Percentiles rank a stretch among this genome's conserved stretches.
Conservation (phyloP, 1,284 basidiomycete species). For the Malassezia dermatis region DNA sequence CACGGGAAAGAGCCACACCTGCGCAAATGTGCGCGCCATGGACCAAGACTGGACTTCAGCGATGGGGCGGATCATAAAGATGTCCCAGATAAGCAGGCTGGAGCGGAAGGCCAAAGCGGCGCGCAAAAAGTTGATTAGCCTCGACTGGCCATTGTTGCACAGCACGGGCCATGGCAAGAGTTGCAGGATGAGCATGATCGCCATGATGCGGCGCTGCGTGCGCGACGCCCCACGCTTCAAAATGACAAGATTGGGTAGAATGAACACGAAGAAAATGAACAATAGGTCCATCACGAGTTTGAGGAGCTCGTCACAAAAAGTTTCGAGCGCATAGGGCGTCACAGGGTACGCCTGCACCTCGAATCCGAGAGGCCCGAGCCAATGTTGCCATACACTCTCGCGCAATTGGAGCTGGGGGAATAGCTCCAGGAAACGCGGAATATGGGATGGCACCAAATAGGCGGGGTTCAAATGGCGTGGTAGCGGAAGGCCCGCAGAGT, state of each 20-base stretch:
- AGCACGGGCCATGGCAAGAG: constrained; percentile 4
- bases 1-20: constrained; percentile 44
- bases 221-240: too few species aligned
- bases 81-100: constrained; percentile 41
- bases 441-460: background rate
- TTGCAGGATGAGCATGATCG: background rate
- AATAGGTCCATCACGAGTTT: background rate
- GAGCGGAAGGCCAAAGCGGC: constrained; percentile 44
- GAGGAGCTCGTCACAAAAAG: background rate
- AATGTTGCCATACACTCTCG: background rate
- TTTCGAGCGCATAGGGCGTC: background rate
- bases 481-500: background rate
- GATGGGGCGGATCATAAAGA: constrained; percentile 35
- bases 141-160: background rate
- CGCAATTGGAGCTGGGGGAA: background rate
- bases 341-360: background rate
- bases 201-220: background rate
- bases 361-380: background rate
- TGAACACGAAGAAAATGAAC: background rate
- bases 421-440: constrained; percentile 6
- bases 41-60: constrained; percentile 37
- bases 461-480: background rate
- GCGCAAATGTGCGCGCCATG: constrained; percentile 32
- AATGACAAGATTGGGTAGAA: too few species aligned
- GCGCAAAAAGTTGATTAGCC: constrained; percentile 42